Evolutionary conservation across 305 asterid species (phyloP).

Genomic region (Solanum hybrid): DNA sequence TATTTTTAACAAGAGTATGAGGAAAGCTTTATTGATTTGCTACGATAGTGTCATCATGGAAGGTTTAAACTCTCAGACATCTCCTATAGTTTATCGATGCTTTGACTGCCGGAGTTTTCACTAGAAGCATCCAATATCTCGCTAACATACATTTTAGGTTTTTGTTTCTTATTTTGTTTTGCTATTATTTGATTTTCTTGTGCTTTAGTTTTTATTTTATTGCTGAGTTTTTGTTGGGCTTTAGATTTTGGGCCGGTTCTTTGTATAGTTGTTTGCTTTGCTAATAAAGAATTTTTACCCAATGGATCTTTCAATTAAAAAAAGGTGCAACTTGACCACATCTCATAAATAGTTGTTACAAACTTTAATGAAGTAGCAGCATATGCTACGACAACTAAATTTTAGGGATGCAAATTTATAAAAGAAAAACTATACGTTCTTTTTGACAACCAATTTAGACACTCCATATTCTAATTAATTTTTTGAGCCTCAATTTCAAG

Average conservation of each 20-base stretch:
- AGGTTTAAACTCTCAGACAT: not conserved
- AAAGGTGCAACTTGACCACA: not conserved
- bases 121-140: not conserved
- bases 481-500: not conserved
- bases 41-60: not conserved
- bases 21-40: not conserved
- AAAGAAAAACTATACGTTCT: not conserved
- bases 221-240: not conserved
- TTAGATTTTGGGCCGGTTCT: not conserved
- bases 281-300: not conserved
- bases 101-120: not conserved
- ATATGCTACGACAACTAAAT: not conserved
- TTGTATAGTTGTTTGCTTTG: not conserved
- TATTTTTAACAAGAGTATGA: no score
- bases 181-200: not conserved
- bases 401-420: not conserved
- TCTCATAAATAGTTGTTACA: not conserved
- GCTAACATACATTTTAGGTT: not conserved
- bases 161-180: not conserved
- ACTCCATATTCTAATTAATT: no score
- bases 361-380: not conserved
- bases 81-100: not conserved
- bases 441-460: not conserved
- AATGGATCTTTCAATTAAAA: not conserved
- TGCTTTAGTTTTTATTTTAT: not conserved